These are phyloP conservation scores for Elongisporangium undulatum DNA, from an alignment of 352 stramenopile species.

Conservation along the genomic window DNA sequence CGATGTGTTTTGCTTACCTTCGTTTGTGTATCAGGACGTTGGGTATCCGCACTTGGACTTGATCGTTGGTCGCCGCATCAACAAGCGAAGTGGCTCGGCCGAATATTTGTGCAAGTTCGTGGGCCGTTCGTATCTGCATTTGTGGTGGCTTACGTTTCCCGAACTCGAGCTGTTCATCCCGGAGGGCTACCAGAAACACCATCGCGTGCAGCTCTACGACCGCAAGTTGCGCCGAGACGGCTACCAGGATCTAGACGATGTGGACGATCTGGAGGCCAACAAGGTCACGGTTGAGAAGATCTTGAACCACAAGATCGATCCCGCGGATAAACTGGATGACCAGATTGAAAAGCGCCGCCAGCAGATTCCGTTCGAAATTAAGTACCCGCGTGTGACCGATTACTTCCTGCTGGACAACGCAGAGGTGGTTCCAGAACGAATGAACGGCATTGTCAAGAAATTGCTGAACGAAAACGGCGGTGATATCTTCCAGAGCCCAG, in stretches of 20 bases:
- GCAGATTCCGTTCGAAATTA: constrained; percentile 39
- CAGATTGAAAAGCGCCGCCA: constrained; percentile 72
- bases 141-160: constrained; percentile 87
- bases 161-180: constrained; percentile 84
- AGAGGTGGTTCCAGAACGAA: constrained; percentile 61
- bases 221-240: constrained; percentile 76
- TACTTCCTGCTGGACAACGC: constrained; percentile 79
- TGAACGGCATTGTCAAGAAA: constrained; percentile 76
- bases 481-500: constrained; percentile 77
- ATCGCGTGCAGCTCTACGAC: constrained; percentile 83
- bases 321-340: constrained; percentile 74
- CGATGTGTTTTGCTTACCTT: neutral
- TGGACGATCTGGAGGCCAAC: constrained; percentile 84
- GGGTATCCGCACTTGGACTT: constrained; percentile 72
- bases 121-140: constrained; percentile 81
- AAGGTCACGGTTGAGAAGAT: constrained; percentile 88
- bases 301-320: constrained; percentile 81
- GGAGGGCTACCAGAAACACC: constrained; percentile 81
- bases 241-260: constrained; percentile 82
- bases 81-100: constrained; percentile 55
- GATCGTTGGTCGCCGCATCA: constrained; percentile 81
- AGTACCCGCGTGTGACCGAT: constrained; percentile 75
- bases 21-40: constrained; percentile 33
- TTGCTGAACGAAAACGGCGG: constrained; percentile 78
- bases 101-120: constrained; percentile 90